These are phyloP conservation scores for Polytolypa hystricis DNA, from an alignment of 2,329 filamentous ascomycete species.

Conservation along the genomic window DNA sequence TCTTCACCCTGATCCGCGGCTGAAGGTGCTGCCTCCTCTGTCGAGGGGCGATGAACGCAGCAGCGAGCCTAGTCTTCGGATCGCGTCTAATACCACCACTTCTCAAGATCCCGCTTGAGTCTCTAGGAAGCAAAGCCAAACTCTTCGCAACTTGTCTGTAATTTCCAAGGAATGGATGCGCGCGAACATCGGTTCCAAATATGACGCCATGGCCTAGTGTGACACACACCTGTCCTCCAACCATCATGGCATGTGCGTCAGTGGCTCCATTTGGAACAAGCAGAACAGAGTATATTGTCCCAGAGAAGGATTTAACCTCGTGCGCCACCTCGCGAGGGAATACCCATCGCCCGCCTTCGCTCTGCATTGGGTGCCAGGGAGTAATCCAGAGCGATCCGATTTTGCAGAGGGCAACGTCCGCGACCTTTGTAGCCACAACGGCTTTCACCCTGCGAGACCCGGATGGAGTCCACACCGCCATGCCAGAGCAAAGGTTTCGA, in stretches of 20 bases:
- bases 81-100: constrained; percentile 35
- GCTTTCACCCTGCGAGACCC: constrained; percentile 40
- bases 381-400: constrained; percentile 43
- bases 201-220: constrained; percentile 49
- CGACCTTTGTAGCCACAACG: constrained; percentile 42
- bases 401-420: constrained; percentile 32
- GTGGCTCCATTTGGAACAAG: constrained; percentile 36
- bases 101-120: constrained; percentile 32
- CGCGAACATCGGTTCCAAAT: constrained; percentile 25
- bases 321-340: constrained; percentile 36
- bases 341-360: constrained; percentile 29
- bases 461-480: constrained; percentile 39
- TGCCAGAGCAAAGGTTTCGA: constrained; percentile 35
- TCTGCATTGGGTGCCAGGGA: constrained; percentile 48
- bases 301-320: constrained; percentile 34
- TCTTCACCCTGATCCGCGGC: too few species aligned
- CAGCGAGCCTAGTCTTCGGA: constrained; percentile 25
- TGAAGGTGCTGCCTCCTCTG: too few species aligned
- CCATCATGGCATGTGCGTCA: constrained; percentile 41
- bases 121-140: constrained; percentile 27
- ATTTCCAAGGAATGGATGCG: constrained; percentile 46
- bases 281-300: constrained; percentile 47
- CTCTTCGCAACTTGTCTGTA: constrained; percentile 34
- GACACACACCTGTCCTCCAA: constrained; percentile 39
- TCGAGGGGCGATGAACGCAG: constrained; percentile 14